Evolutionary conservation across 306 rosid species (phyloP), one percentile per base, ranked within the genome.

Genomic region (Cotoneaster glaucophyllus): DNA sequence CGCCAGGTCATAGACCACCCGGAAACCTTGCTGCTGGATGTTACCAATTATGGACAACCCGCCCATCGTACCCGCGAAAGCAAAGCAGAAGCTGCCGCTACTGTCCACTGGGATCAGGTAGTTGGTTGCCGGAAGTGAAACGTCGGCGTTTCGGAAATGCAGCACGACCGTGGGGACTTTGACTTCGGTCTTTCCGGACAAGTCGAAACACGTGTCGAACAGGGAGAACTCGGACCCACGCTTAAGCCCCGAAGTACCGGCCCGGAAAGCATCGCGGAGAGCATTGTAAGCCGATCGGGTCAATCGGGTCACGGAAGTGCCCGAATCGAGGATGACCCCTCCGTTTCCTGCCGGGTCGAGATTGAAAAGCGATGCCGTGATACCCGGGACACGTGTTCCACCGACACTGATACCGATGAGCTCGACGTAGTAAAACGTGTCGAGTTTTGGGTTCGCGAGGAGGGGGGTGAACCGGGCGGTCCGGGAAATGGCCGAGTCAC

Each of bases 11-110:
- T 85, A 95, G 8, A 87, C 92, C 0, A 95, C 91, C 78, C 97
- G 93, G 15, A 92, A 90, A 11, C 99, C 99, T 83, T 95, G 97
- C 80, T 95, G 99, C 89, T 95, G 97, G 41, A 95, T 95, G 79
- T 95, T 95, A 0, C 99, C 99, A 17, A 95, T 82, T 5, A 95
- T 92, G n/a, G 99, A 89, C 80, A 95, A 78, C 7, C 99, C 96
- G 54, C 93, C 80, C 83, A 81, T 79, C 2, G 99, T 92, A 7
- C 91, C 99, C 4, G 99, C 99, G 70, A 95, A 92, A 1, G 99
- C 97, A 73, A 95, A 95, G 89, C 97, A 95, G 85, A 92, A 95
- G 28, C 75, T 91, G 0, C 97, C 99, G 44, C 85, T 84, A 44
- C 62, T 83, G 39, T 95, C 99, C 77, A 95, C 99, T 12, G 97